Percentiles rank a stretch among this genome's conserved stretches.
Conservation (phyloP, 208 protist genomes). For the Naegleria gruberi region DNA sequence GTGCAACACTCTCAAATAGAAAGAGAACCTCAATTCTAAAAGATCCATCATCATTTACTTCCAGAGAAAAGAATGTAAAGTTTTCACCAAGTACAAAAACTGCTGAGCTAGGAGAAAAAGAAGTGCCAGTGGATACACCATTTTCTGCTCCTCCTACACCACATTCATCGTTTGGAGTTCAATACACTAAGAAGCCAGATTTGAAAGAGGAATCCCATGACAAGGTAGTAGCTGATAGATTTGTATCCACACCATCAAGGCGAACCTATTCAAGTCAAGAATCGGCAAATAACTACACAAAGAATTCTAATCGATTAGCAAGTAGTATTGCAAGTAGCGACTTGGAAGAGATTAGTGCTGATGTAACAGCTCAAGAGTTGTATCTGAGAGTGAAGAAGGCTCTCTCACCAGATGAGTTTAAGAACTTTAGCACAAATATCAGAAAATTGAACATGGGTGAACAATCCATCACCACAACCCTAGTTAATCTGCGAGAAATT, state of each 20-base stretch:
- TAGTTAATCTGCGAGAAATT: neutral
- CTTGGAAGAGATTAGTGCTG: neutral
- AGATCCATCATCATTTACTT: neutral
- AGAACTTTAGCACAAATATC: neutral
- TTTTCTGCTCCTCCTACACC: neutral
- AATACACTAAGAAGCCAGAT: neutral
- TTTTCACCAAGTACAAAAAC: neutral
- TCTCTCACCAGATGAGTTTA: neutral
- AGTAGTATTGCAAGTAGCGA: neutral
- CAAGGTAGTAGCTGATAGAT: neutral
- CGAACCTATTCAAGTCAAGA: neutral
- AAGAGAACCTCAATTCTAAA: neutral
- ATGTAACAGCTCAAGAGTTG: neutral
- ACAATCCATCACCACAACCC: neutral
- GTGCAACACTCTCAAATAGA: neutral
- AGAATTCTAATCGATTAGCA: neutral
- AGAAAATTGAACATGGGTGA: neutral
- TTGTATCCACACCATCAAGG: neutral
- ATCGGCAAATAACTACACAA: neutral
- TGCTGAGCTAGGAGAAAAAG: neutral
- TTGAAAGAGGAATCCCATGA: too few species aligned
- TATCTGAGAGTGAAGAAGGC: neutral
- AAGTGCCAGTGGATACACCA: neutral
- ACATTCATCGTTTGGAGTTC: neutral
- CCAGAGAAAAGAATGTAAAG: neutral